Evolutionary conservation across 192 early-diverging fungal genomes (phyloP), one percentile per base, ranked within the genome.

Genomic region (Pilobolus umbonatus): DNA sequence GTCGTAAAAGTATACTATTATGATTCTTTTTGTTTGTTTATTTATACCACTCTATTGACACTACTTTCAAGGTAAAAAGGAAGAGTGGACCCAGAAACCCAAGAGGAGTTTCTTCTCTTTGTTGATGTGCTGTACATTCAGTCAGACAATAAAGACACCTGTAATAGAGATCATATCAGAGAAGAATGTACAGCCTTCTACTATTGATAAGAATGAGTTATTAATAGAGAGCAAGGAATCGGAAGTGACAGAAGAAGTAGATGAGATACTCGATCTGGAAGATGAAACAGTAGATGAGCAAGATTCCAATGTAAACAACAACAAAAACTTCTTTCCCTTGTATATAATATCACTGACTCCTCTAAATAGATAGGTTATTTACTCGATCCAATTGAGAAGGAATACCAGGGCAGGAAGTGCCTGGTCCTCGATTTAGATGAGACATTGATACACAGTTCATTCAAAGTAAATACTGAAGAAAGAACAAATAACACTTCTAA

Each of bases 371-470:
- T n/a, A n/a, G n/a, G 15, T 42, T 42, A 17, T 42, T 42, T 42
- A 15, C 19, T 42, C 4, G 14, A 42, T 15, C 39, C 39, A 17
- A 42, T 42, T 12, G 39, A 42, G 19, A 42, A 42, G 12, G 15
- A 42, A 42, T 17, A 42, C 39, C 19, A 12, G 2, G 19, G 9
- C 12, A 85, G 82, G 68, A 98, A 96, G 66, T 95, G 92, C 60
- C 79, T 98, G 19, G 96, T 98, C n/a, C 80, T 98, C 34, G 96
- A 98, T 75, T 78, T 96, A 59, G 96, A 98, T 74, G 96, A 98
- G 61, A 98, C 96, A 1, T 81, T 98, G 12, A 90, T 98, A 19
- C 96, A 98, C 68, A 92, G 89, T 69, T 95, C 92, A 10, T 97
- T 98, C 84, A 92, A 90, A 81, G 78, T 78, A 66, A 50, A 17